Evolutionary conservation across 2,329 filamentous ascomycete species (phyloP).

Genomic region (Ophiostoma angusticollis): DNA sequence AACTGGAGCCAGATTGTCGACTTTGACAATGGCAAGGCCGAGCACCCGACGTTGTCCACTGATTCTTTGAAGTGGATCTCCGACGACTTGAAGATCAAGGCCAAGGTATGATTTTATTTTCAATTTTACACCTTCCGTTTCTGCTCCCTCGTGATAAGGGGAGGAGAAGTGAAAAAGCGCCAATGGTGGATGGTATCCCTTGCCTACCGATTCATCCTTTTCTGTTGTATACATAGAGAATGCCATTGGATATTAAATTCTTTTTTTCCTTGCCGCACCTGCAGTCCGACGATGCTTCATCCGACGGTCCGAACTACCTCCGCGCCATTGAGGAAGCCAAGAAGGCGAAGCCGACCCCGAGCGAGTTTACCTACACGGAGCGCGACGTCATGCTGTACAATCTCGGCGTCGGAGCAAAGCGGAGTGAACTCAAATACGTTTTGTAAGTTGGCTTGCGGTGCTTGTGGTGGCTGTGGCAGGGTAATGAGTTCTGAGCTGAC

Average conservation of each 20-base stretch:
- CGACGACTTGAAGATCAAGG: conserved; percentile 52
- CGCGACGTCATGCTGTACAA: conserved; percentile 92
- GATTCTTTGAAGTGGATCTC: conserved; percentile 65
- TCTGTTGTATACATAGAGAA: conserved; percentile 8
- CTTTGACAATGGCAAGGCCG: conserved; percentile 78
- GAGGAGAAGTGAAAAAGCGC: background rate
- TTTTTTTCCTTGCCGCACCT: conserved; percentile 1
- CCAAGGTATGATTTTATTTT: conserved; percentile 42
- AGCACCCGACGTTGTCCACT: conserved; percentile 68
- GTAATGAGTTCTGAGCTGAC: too few species aligned
- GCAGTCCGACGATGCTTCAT: conserved; percentile 15
- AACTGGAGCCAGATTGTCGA: conserved; percentile 67
- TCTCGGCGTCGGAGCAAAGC: conserved; percentile 83
- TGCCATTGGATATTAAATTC: conserved; percentile 16
- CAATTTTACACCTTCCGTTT: conserved; percentile 16
- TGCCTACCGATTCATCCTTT: conserved; percentile 13
- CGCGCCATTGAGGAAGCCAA: conserved; percentile 65
- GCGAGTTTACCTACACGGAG: conserved; percentile 72
- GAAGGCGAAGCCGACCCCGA: conserved; percentile 54
- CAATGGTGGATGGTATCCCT: background rate
- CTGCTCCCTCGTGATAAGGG: conserved; percentile 9
- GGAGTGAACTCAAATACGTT: conserved; percentile 72
- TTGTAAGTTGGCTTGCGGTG: too few species aligned
- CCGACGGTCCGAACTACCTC: conserved; percentile 43
- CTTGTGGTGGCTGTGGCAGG: too few species aligned